phyloP scores from a whole-genome alignment of 2,329 filamentous ascomycete genomes.

The Ceratocystis smalleyi region DNA sequence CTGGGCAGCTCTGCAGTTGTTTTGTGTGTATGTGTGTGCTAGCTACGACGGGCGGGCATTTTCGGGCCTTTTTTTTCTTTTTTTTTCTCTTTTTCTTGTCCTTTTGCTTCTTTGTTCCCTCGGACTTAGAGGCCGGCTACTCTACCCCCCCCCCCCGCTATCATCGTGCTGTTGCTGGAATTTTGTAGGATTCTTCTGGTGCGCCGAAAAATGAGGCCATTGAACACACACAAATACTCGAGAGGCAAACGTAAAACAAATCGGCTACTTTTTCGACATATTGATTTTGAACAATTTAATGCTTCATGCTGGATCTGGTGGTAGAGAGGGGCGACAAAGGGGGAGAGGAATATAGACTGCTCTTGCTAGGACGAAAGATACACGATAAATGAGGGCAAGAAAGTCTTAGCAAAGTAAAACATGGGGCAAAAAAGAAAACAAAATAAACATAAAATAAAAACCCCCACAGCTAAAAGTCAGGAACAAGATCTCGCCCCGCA shows the following conservation, averaged over 20 bases:
- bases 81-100: not conserved
- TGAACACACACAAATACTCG: not conserved
- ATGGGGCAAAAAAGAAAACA: not conserved
- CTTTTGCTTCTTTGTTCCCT: not conserved
- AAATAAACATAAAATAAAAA: not conserved
- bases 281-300: not conserved
- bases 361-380: not conserved
- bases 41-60: not conserved
- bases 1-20: not conserved
- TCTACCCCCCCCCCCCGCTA: no score
- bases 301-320: not conserved
- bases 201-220: not conserved
- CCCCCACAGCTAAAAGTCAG: not conserved
- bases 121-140: not conserved
- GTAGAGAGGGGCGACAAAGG: not conserved
- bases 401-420: not conserved
- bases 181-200: not conserved
- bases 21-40: not conserved
- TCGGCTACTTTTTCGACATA: not conserved
- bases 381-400: not conserved
- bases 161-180: not conserved
- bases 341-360: not conserved
- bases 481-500: not conserved
- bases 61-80: not conserved
- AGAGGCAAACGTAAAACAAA: not conserved